phyloP scores from a whole-genome alignment of 805 yeast genomes.

The Limtongia smithiae region DNA sequence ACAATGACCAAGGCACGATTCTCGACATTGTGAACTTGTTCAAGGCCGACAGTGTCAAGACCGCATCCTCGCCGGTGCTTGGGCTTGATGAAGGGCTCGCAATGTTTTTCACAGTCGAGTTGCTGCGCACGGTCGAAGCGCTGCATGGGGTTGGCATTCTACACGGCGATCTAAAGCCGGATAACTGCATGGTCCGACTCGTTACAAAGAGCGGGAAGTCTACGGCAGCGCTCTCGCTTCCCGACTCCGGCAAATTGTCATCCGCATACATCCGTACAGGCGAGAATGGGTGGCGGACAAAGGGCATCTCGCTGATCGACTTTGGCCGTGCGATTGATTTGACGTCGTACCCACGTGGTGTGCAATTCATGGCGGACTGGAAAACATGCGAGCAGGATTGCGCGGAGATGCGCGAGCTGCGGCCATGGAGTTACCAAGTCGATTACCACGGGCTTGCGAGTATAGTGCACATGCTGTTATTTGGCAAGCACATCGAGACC shows the following conservation, averaged over 20 bases:
- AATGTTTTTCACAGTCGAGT: slow-evolving; percentile 60
- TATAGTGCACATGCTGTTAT: slow-evolving; percentile 66
- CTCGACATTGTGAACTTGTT: slow-evolving; percentile 60
- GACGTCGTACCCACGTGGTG: slow-evolving; percentile 46
- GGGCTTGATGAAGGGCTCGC: slow-evolving; percentile 57
- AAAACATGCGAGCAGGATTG: slow-evolving; percentile 66
- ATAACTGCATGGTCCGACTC: slow-evolving; percentile 74
- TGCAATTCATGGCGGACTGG: slow-evolving; percentile 59
- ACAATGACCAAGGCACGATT: slow-evolving; percentile 66
- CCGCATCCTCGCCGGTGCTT: slow-evolving; percentile 15
- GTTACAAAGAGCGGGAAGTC: slow-evolving; percentile 30
- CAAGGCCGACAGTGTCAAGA: slow-evolving; percentile 32
- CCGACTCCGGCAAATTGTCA: background rate
- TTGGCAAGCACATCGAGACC: slow-evolving; percentile 60
- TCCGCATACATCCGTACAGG: slow-evolving; percentile 39
- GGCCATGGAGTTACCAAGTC: slow-evolving; percentile 72
- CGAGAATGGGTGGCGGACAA: slow-evolving; percentile 46
- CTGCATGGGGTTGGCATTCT: slow-evolving; percentile 66
- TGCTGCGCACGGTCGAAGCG: slow-evolving; percentile 54
- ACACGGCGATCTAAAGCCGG: slow-evolving; percentile 85
- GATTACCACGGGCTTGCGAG: slow-evolving; percentile 83
- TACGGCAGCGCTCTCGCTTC: slow-evolving; percentile 15
- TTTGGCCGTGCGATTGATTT: slow-evolving; percentile 79
- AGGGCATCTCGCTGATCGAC: slow-evolving; percentile 66
- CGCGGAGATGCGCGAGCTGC: slow-evolving; percentile 56